Conservation (phyloP, 371 early-diverging fungal genomes). For the Thermomucor indicae-seudaticae region DNA sequence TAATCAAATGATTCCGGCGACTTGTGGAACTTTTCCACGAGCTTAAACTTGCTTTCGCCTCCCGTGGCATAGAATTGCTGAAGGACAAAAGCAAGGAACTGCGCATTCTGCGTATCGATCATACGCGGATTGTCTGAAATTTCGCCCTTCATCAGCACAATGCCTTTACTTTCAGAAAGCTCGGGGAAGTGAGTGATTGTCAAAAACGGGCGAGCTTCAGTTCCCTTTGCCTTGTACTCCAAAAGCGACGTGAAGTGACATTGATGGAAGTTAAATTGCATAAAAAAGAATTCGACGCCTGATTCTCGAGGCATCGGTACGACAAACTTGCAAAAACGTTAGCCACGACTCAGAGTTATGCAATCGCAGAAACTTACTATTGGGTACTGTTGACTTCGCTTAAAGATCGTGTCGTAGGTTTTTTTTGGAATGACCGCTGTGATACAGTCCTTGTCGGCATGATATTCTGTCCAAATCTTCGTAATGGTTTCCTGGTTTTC, state of each 20-base stretch:
- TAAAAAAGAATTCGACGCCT: constrained; percentile 84
- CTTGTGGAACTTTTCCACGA: constrained; percentile 79
- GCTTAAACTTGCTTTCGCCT: constrained; percentile 51
- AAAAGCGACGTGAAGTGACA: constrained; percentile 84
- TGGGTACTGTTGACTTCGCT: constrained; percentile 66
- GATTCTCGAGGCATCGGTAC: constrained; percentile 80
- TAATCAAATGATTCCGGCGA: constrained; percentile 75
- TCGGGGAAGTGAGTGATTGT: constrained; percentile 90
- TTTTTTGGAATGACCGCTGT: constrained; percentile 75
- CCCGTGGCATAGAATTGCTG: constrained; percentile 91
- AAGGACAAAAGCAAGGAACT: constrained; percentile 75
- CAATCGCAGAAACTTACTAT: constrained; percentile 44
- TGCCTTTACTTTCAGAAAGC: constrained; percentile 66
- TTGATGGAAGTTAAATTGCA: constrained; percentile 84
- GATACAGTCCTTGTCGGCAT: constrained; percentile 62
- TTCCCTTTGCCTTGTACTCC: constrained; percentile 85
- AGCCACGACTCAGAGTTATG: neutral
- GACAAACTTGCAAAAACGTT: constrained; percentile 59
- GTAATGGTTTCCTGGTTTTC: constrained; percentile 64
- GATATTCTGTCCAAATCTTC: constrained; percentile 84
- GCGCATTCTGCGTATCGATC: constrained; percentile 72
- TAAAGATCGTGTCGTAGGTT: constrained; percentile 66
- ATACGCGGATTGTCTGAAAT: constrained; percentile 51
- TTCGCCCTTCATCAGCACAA: constrained; percentile 92
- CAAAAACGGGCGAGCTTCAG: constrained; percentile 78